Evolutionary conservation across 495 filamentous ascomycete genomes (phyloP), one percentile per base, ranked within the genome.

Genomic region (Lasiosphaeriaceae sp.): DNA sequence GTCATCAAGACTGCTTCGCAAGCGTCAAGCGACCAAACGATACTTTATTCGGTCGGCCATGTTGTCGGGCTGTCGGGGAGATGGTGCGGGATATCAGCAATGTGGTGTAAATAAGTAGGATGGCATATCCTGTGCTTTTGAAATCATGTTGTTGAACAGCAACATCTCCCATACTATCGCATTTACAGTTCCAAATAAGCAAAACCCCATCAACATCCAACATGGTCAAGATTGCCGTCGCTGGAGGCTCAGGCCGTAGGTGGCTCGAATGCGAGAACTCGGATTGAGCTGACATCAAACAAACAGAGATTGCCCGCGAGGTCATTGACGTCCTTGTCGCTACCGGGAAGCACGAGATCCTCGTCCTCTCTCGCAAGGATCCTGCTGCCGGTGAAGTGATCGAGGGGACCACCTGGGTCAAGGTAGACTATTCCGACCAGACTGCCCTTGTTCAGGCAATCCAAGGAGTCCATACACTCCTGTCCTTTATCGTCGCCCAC

Each of bases 161-260:
- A 43, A 6, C n/a, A 20, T 39, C 49, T n/a, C 7, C 8, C 17
- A 39, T 20, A 29, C 8, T 9, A 21, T 11, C 14, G 26, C 14
- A 1, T 8, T 17, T 16, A n/a, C 9, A 50, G 14, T 17, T 16
- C 26, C 11, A 34, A 14, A 26, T 2, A 34, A 2, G 6, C 8
- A 17, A 20, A 17, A 39, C 8, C 16, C 11, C 8, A 39, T 19
- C n/a, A 26, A 7, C 47, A n/a, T 17, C n/a, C 8, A 65, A 59
- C 14, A 84, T 83, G 82, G 80, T 81, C 54, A 81, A 79, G 24
- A 74, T 86, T 48, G 79, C 75, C 4, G 53, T 84, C 17, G 81
- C 80, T 16, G 83, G 81, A 41, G 80, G 77, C 55, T 72, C 78
- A 19, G 75, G 81, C 9, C 58, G 82, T 82, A 68, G 4, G 74